phyloP scores from a whole-genome alignment of 1,284 basidiomycete species.

The Heterobasidion parviporum region DNA sequence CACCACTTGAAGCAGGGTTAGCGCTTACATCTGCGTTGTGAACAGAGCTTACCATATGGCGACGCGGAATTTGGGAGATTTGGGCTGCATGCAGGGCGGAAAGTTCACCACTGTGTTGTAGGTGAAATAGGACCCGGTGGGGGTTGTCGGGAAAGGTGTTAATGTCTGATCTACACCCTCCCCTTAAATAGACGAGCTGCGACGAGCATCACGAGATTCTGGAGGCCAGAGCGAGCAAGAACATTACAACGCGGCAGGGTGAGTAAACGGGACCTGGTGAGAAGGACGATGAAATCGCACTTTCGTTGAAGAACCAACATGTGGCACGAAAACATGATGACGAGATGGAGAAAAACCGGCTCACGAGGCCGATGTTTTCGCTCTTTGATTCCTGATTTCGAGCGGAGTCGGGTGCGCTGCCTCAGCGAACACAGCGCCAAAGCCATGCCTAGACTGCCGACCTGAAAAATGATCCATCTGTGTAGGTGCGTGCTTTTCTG shows the following conservation, averaged over 20 bases:
- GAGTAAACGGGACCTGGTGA: neutral
- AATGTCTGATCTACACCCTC: too few relatives aligned
- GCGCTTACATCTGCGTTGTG: neutral
- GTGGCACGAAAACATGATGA: neutral
- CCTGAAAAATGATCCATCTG: too few relatives aligned
- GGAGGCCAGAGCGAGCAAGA: too few relatives aligned
- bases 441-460: neutral
- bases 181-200: too few relatives aligned
- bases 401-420: neutral
- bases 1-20: slow-evolving; percentile 18
- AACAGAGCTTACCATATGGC: slow-evolving; percentile 18
- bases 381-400: neutral
- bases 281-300: neutral
- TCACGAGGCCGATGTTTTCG: neutral
- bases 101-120: neutral
- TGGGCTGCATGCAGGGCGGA: neutral
- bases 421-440: neutral
- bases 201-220: too few relatives aligned
- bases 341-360: neutral
- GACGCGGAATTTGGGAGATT: slow-evolving; percentile 16
- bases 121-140: too few relatives aligned
- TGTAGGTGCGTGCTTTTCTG: too few relatives aligned
- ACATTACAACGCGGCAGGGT: neutral
- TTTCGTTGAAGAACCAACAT: neutral
- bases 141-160: too few relatives aligned